A percentile compares a stretch with the other conserved stretches of the same genome.
phyloP scores from a whole-genome alignment of 2,329 filamentous ascomycete species.

The Paracoccidioides lutzii region DNA sequence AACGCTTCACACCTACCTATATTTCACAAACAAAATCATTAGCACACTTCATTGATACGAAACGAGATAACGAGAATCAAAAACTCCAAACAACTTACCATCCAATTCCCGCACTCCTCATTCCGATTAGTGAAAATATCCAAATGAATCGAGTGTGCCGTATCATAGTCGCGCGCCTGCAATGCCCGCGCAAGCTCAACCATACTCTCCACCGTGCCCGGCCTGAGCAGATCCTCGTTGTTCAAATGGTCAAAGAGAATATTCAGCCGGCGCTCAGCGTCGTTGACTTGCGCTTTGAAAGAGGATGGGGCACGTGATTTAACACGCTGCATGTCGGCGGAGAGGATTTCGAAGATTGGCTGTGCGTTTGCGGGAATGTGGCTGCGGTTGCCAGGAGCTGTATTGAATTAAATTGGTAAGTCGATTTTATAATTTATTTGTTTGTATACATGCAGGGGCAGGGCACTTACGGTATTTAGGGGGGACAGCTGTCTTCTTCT shows the following conservation, averaged over 20 bases:
- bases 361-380: conserved; percentile 71
- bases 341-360: conserved; percentile 68
- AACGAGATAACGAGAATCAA: not conserved
- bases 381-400: conserved; percentile 64
- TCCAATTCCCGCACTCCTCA: conserved; percentile 75
- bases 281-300: conserved; percentile 79
- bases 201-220: conserved; percentile 48
- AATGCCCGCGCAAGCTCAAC: conserved; percentile 47
- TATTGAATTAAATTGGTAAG: conserved; percentile 8
- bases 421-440: not conserved
- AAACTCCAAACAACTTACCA: conserved; percentile 45
- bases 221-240: conserved; percentile 79
- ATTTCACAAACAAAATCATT: not conserved
- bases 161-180: conserved; percentile 55
- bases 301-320: conserved; percentile 72
- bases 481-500: conserved; percentile 37
- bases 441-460: not conserved
- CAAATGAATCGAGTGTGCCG: conserved; percentile 55
- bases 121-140: conserved; percentile 65
- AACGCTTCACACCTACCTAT: conserved; percentile 61
- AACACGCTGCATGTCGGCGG: conserved; percentile 75
- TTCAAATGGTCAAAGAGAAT: conserved; percentile 96
- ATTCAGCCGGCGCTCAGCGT: conserved; percentile 83
- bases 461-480: conserved; percentile 53
- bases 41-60: conserved; percentile 2